Percentiles rank a stretch among this genome's conserved stretches.
Evolutionary conservation across 228 moss, liverwort and hornwort genomes (phyloP).

Genomic region (Sphagnum magellanicum): DNA sequence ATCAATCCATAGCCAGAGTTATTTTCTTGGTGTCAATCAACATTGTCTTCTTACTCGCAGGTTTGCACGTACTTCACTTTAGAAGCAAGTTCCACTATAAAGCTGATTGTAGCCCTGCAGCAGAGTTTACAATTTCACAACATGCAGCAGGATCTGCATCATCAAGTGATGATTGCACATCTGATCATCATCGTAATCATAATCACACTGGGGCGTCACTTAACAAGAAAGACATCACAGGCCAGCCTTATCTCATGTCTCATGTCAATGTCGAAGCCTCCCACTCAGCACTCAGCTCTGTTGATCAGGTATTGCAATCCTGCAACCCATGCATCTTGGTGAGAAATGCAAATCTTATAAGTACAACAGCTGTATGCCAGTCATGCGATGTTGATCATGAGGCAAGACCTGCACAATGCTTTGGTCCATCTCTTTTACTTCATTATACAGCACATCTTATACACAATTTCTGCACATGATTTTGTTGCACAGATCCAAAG

Average conservation of each 20-base stretch:
- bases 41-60: slow-evolving; percentile 29
- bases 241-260: no score
- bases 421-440: not conserved
- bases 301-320: no score
- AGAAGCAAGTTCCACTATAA: slow-evolving; percentile 12
- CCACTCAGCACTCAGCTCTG: no score
- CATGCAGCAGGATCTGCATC: slow-evolving; percentile 9
- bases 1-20: slow-evolving; percentile 21
- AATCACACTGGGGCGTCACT: not conserved
- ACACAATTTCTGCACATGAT: not conserved
- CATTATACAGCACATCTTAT: not conserved
- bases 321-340: not conserved
- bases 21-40: slow-evolving; percentile 31
- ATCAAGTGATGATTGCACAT: slow-evolving; percentile 10
- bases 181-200: not conserved
- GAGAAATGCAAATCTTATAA: not conserved
- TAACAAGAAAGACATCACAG: not conserved
- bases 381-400: not conserved
- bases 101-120: slow-evolving; percentile 6
- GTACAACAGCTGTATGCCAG: not conserved
- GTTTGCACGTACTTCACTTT: slow-evolving; percentile 41
- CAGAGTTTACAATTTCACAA: slow-evolving; percentile 12
- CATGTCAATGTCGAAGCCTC: no score
- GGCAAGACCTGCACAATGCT: not conserved
- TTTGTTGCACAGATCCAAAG: slow-evolving; percentile 8